A percentile compares a stretch with the other conserved stretches of the same genome.
These are phyloP conservation scores for Gossypium australe DNA, from an alignment of 345 rosid genomes.

Conservation along the genomic window DNA sequence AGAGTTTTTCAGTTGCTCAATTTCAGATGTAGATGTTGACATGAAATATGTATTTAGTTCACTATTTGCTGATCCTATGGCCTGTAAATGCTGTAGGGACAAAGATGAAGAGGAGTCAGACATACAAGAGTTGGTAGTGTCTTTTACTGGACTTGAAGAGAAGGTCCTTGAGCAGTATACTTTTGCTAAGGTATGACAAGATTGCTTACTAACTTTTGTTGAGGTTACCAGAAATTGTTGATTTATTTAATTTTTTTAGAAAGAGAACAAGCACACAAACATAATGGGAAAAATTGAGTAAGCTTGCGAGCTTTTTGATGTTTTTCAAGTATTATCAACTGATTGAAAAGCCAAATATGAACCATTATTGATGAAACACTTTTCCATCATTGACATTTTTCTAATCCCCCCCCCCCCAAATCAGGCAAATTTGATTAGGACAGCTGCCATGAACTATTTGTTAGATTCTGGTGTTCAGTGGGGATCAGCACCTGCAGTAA, in stretches of 20 bases:
- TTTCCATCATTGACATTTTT: neutral
- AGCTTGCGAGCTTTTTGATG: slow-evolving; percentile 2
- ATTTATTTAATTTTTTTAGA: neutral
- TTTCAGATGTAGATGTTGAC: neutral
- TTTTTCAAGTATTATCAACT: neutral
- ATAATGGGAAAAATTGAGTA: neutral
- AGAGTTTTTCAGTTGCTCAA: neutral
- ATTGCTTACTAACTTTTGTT: neutral
- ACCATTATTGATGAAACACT: neutral
- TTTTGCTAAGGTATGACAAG: slow-evolving; percentile 73
- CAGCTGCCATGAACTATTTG: slow-evolving; percentile 74
- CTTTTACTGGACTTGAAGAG: slow-evolving; percentile 78
- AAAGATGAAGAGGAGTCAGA: slow-evolving; percentile 66
- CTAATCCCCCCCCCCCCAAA: neutral
- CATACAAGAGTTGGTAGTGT: slow-evolving; percentile 67
- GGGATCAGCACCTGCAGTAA: slow-evolving; percentile 92
- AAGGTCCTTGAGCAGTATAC: slow-evolving; percentile 87
- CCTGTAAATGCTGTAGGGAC: slow-evolving; percentile 40
- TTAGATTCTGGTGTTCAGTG: slow-evolving; percentile 86
- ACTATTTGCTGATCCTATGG: slow-evolving; percentile 16
- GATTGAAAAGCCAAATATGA: neutral
- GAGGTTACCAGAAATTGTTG: neutral
- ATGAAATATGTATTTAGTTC: neutral
- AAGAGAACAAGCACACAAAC: neutral
- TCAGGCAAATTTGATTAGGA: slow-evolving; percentile 88